Evolutionary conservation across 352 stramenopile species (phyloP).

Genomic region (Achlya hypogyna): DNA sequence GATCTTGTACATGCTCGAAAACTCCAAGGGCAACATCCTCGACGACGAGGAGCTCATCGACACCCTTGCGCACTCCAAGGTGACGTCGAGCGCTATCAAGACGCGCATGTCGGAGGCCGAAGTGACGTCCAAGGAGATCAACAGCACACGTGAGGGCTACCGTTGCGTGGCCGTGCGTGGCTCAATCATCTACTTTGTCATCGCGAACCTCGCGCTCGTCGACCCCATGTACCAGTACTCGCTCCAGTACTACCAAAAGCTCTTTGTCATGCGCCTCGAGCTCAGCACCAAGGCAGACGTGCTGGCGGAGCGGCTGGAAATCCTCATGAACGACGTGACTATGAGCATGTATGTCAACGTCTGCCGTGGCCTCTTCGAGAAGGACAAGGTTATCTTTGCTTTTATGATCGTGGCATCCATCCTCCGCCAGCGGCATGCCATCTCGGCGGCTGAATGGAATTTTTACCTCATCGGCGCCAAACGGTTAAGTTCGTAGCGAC

Average conservation of each 20-base stretch:
- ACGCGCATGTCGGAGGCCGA: constrained; percentile 85
- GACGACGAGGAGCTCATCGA: constrained; percentile 92
- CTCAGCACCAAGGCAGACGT: constrained; percentile 72
- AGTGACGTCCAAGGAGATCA: constrained; percentile 85
- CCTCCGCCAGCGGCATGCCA: constrained; percentile 56
- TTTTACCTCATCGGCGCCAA: constrained; percentile 87
- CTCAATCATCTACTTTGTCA: constrained; percentile 92
- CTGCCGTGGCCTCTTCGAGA: constrained; percentile 90
- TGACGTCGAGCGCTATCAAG: constrained; percentile 85
- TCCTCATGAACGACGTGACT: constrained; percentile 89
- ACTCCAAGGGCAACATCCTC: constrained; percentile 89
- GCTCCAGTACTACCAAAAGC: constrained; percentile 89
- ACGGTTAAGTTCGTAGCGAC: constrained; percentile 20
- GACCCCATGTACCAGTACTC: constrained; percentile 95
- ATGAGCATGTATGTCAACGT: constrained; percentile 91
- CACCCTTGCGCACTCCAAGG: constrained; percentile 83
- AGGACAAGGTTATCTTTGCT: constrained; percentile 92
- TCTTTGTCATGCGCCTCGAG: constrained; percentile 86
- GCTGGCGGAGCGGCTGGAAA: constrained; percentile 72
- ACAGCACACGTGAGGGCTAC: constrained; percentile 86
- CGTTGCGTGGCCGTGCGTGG: constrained; percentile 83
- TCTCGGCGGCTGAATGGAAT: constrained; percentile 70
- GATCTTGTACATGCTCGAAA: constrained; percentile 90
- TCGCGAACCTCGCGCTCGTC: constrained; percentile 85
- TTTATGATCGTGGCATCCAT: constrained; percentile 91